Base-by-base conservation (phyloP, 805 yeast genomes). In the Hanseniaspora valbyensis region DNA sequence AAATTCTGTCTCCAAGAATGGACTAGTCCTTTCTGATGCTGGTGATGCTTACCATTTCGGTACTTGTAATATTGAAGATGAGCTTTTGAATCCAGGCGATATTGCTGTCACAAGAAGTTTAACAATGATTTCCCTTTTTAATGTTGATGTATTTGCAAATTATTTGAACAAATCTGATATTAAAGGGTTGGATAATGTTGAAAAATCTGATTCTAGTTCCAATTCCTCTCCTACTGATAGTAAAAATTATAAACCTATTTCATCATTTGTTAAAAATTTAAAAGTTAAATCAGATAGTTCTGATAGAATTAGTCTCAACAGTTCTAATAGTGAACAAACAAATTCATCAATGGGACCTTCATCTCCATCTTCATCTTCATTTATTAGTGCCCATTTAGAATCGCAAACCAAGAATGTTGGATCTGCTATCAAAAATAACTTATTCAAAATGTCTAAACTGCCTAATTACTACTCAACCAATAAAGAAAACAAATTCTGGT, bases 401-500 rank as follows among this genome's bases (percentile, higher is more conserved):
- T 40, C 42, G 12, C 41, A 42, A 19, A 43, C 49, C 13, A 38
- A 37, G 28, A 28, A n/a, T 38, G 41, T 32, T 43, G 52, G 48
- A 1, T 32, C 40, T 18, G 24, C 29, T 18, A 21, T 38, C 13
- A 37, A 37, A 25, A 42, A 36, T 21, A 42, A 36, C 9, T 26
- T 49, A 16, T 30, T 49, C 14, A 49, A 48, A 30, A 42, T 52
- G 42, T 30, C 50, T 8, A 42, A 42, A 34, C 30, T 29, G 14
- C 44, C 43, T 18, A 32, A 44, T 4, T 43, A 39, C 12, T 43
- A 41, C 28, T 9, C 49, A 21, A n/a, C 38, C 9, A 43, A 34
- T 29, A 45, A 44, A 39, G 49, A 52, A 49, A 41, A 24, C 4
- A 42, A 42, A 19, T 49, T 52, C 21, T 52, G 54, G 52, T 32